Percentiles rank a stretch among this genome's conserved stretches.
These are phyloP conservation scores for Picochlorum sp. DNA, from an alignment of 139 green algal species.

Conservation along the genomic window DNA sequence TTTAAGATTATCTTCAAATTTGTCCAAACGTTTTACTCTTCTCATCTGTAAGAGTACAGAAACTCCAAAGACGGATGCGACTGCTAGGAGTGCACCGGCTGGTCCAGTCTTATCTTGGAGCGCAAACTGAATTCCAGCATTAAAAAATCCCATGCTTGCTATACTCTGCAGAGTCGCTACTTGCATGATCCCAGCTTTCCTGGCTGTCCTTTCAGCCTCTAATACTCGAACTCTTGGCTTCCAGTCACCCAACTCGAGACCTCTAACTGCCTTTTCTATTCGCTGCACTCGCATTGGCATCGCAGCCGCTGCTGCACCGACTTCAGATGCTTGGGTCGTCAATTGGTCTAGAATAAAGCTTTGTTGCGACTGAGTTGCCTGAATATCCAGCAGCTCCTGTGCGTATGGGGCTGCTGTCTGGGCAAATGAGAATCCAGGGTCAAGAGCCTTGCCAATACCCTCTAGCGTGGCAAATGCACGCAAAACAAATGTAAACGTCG, in stretches of 20 bases:
- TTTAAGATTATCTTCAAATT: constrained; percentile 70
- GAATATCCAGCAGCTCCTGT: constrained; percentile 42
- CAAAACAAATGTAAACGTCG: constrained; percentile 83
- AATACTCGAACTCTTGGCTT: constrained; percentile 64
- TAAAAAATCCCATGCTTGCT: constrained; percentile 41
- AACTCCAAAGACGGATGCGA: constrained; percentile 36
- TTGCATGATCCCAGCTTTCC: constrained; percentile 42
- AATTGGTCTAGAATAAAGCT: constrained; percentile 47
- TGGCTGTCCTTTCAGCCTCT: constrained; percentile 56
- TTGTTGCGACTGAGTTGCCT: constrained; percentile 23
- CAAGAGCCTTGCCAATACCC: constrained; percentile 59
- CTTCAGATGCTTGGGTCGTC: constrained; percentile 48
- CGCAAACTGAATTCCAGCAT: constrained; percentile 51
- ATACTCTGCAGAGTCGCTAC: constrained; percentile 50
- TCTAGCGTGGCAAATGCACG: constrained; percentile 76
- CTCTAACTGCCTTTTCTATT: constrained; percentile 43
- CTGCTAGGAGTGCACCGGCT: constrained; percentile 13
- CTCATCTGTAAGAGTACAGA: constrained; percentile 34
- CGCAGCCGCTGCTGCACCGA: constrained; percentile 43
- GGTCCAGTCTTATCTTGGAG: constrained; percentile 18
- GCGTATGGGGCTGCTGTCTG: constrained; percentile 58
- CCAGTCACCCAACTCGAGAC: constrained; percentile 52
- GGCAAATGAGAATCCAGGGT: constrained; percentile 60
- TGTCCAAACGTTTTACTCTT: constrained; percentile 62
- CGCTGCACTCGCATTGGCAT: constrained; percentile 53